Evolutionary conservation across 495 filamentous ascomycete genomes (phyloP).

Genomic region (Hypoxylon crocopeplum): DNA sequence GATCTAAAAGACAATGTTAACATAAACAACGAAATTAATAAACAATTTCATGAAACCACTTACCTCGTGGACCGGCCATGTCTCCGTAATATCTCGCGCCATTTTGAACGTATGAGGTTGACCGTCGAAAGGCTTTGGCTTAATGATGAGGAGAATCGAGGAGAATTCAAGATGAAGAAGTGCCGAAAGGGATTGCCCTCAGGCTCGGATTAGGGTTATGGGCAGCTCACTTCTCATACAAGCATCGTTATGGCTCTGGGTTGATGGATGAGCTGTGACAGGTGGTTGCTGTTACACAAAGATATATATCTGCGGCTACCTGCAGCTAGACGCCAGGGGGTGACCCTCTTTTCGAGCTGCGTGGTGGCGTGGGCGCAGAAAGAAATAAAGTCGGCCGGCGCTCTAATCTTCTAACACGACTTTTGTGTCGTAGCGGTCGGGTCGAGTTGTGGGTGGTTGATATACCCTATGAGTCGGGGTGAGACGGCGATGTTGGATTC

Average conservation of each 20-base stretch:
- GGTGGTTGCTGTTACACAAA: constrained; percentile 20
- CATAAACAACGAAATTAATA: neutral
- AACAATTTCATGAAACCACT: constrained; percentile 37
- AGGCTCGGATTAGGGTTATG: constrained; percentile 17
- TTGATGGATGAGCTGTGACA: constrained; percentile 3
- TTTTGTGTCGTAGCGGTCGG: constrained; percentile 5
- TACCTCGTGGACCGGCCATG: constrained; percentile 74
- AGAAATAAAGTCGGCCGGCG: constrained; percentile 4
- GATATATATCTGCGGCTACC: constrained; percentile 31
- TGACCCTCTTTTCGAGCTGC: neutral
- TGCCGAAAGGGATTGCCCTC: neutral
- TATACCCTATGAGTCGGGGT: constrained; percentile 5
- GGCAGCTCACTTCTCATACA: constrained; percentile 19
- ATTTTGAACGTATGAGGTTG: constrained; percentile 36
- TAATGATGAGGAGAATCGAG: neutral
- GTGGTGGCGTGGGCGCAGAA: neutral
- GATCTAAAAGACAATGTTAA: constrained; percentile 44
- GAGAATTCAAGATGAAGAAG: constrained; percentile 3
- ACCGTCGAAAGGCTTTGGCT: neutral
- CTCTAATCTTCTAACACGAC: neutral
- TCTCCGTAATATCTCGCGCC: constrained; percentile 45
- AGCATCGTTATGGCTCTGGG: constrained; percentile 17
- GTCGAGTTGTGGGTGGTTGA: constrained; percentile 1
- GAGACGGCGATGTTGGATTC: neutral
- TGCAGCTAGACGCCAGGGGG: constrained; percentile 30